phyloP scores from a whole-genome alignment of 2,329 filamentous ascomycete genomes.

The Cadophora sp. region DNA sequence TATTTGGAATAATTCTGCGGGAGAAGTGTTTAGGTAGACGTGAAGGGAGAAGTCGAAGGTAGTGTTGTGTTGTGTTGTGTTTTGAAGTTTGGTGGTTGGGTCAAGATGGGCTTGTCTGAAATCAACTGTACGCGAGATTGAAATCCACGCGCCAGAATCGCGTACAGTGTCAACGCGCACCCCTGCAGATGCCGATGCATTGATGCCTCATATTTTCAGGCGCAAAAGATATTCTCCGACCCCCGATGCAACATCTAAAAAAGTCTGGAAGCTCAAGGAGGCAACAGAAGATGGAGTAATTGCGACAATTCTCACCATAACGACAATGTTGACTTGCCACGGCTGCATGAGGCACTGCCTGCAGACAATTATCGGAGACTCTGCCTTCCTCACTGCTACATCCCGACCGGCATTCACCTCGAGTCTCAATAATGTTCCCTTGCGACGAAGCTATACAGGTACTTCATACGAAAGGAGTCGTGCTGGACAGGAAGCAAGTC shows the following conservation, averaged over 20 bases:
- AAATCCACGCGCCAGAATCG: constrained; percentile 19
- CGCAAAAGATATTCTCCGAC: background rate
- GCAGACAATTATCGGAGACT: constrained; percentile 39
- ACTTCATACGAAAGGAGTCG: constrained; percentile 17
- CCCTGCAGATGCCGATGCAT: constrained; percentile 24
- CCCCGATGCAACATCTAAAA: constrained; percentile 3
- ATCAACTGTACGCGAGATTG: constrained; percentile 23
- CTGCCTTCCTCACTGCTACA: constrained; percentile 24
- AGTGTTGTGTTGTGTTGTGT: constrained; percentile 6
- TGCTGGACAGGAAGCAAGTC: constrained; percentile 3
- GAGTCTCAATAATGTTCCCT: constrained; percentile 2
- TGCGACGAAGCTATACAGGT: constrained; percentile 25
- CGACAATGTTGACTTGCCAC: constrained; percentile 42
- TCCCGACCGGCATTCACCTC: constrained; percentile 16
- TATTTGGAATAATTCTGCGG: constrained; percentile 12
- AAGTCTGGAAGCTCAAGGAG: constrained; percentile 1
- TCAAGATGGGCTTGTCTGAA: background rate
- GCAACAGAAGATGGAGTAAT: background rate
- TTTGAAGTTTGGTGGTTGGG: background rate
- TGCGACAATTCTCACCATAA: background rate
- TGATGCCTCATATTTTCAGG: constrained; percentile 13
- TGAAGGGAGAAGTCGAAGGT: background rate
- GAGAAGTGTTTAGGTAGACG: constrained; percentile 8
- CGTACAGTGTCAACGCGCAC: constrained; percentile 29
- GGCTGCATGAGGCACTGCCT: constrained; percentile 42